A percentile compares a stretch with the other conserved stretches of the same genome.
Evolutionary conservation across 768 basidiomycete genomes (phyloP).

Genomic region (Cubamyces lactineus): DNA sequence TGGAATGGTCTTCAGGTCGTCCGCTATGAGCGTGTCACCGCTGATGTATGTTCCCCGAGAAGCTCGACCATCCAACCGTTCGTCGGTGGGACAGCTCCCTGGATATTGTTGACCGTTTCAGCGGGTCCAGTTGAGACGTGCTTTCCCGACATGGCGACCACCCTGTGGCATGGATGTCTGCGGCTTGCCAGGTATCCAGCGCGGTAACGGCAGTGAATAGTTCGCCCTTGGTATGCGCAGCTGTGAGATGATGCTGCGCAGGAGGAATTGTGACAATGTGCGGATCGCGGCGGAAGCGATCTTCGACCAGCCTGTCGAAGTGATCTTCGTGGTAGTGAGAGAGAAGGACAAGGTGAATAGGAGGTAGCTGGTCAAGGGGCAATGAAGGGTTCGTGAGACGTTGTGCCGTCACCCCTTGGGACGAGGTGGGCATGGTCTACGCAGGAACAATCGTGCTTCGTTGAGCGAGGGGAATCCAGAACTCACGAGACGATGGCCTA

Average conservation of each 20-base stretch:
- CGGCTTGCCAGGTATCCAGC: slow-evolving; percentile 21
- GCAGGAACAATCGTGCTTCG: neutral
- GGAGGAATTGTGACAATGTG: slow-evolving; percentile 39
- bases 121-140: slow-evolving; percentile 32
- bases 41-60: slow-evolving; percentile 34
- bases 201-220: slow-evolving; percentile 20
- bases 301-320: slow-evolving; percentile 39
- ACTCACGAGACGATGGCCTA: slow-evolving; percentile 2
- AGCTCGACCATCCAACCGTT: slow-evolving; percentile 37
- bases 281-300: slow-evolving; percentile 36
- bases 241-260: slow-evolving; percentile 28
- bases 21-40: slow-evolving; percentile 39
- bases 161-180: slow-evolving; percentile 3
- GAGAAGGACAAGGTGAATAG: slow-evolving; percentile 37
- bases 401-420: slow-evolving; percentile 35
- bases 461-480: neutral
- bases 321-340: slow-evolving; percentile 37
- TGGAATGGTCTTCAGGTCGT: slow-evolving; percentile 39
- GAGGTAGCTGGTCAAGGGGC: slow-evolving; percentile 34
- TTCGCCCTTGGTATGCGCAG: slow-evolving; percentile 14
- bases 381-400: slow-evolving; percentile 37
- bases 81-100: slow-evolving; percentile 36
- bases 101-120: slow-evolving; percentile 30
- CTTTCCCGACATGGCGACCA: slow-evolving; percentile 36
- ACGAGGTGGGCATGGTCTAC: slow-evolving; percentile 34